A percentile compares a stretch with the other conserved stretches of the same genome.
Conservation (phyloP, 352 stramenopile genomes). For the Phytophthora chlamydospora region DNA sequence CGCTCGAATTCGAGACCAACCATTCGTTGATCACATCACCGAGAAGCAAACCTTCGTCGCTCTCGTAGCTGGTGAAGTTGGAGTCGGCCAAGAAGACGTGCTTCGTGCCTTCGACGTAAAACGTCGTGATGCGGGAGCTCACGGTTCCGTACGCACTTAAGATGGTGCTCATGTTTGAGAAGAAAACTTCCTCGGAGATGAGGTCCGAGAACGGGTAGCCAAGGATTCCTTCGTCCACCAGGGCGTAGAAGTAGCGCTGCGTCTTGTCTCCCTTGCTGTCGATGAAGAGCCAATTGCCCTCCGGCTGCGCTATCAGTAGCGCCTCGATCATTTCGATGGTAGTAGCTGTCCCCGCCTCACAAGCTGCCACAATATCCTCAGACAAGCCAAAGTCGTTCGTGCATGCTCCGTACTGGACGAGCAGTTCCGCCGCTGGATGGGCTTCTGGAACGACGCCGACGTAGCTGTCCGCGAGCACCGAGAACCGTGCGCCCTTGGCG, state of each 20-base stretch:
- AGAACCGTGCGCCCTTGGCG: conserved; percentile 44
- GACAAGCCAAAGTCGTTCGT: conserved; percentile 38
- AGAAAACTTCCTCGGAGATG: conserved; percentile 55
- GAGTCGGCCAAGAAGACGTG: conserved; percentile 36
- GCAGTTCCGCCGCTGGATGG: conserved; percentile 37
- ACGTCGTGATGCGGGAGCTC: conserved; percentile 38
- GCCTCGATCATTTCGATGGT: conserved; percentile 47
- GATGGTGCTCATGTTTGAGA: conserved; percentile 42
- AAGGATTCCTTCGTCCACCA: conserved; percentile 56
- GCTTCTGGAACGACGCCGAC: conserved; percentile 54
- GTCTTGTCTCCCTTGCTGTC: conserved; percentile 63
- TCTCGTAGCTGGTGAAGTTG: conserved; percentile 37
- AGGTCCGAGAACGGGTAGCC: conserved; percentile 66
- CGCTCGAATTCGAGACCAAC: conserved; percentile 34
- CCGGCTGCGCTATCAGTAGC: conserved; percentile 43
- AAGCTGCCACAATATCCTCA: conserved; percentile 44
- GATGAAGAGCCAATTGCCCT: conserved; percentile 64
- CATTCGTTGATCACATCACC: conserved; percentile 40
- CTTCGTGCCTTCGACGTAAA: conserved; percentile 35
- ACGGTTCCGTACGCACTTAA: conserved; percentile 35
- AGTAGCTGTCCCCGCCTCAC: conserved; percentile 42
- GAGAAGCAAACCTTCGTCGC: conserved; percentile 31
- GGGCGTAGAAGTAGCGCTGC: conserved; percentile 67
- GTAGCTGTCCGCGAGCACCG: conserved; percentile 58
- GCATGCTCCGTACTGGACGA: conserved; percentile 49